Evolutionary conservation across 2,329 filamentous ascomycete species (phyloP), one percentile per base, ranked within the genome.

Genomic region (Trichoderma sp.): DNA sequence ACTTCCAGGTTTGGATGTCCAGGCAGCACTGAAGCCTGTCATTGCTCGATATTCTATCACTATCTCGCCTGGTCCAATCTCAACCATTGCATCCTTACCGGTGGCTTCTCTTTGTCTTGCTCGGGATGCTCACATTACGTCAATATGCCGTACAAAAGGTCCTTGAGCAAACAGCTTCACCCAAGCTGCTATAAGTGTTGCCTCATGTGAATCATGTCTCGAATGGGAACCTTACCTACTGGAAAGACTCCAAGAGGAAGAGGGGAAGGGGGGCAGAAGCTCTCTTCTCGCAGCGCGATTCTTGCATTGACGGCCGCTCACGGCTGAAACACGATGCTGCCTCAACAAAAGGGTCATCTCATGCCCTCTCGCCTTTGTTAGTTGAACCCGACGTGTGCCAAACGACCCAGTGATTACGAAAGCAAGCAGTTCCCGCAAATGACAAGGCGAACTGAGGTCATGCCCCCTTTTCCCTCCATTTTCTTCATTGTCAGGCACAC

Each of bases 361-460:
- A 24, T n/a, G 48, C 39, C 7, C 41, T 39, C 21, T 30, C 39
- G n/a, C 43, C 43, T n/a, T 47, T 28, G 21, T 55, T 39, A 12
- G 34, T 39, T 39, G 34, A 39, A 39, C 4, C 34, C 14, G 4
- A 14, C 9, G 34, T 39, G 34, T 39, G 19, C 30, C 30, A 59
- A 50, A 26, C 56, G 41, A 43, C 43, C 41, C 26, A 30, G 30
- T 61, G 58, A 41, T 62, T 62, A 62, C 50, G 34, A 55, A 63
- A 63, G 60, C 60, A 39, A 24, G 12, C 51, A 19, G 21, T 30
- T 30, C 5, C 5, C 45, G 19, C 45, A 19, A n/a, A 14, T 43
- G 15, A 1, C 34, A 21, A 65, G 30, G 41, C 30, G 15, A 43
- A 34, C 47, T 64, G 64, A 66, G 64, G 64, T 66, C 64, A 66